Percentiles rank a stretch among this genome's conserved stretches.
Conservation (phyloP, 768 basidiomycete genomes). For the Boletus pseudopeckii region DNA sequence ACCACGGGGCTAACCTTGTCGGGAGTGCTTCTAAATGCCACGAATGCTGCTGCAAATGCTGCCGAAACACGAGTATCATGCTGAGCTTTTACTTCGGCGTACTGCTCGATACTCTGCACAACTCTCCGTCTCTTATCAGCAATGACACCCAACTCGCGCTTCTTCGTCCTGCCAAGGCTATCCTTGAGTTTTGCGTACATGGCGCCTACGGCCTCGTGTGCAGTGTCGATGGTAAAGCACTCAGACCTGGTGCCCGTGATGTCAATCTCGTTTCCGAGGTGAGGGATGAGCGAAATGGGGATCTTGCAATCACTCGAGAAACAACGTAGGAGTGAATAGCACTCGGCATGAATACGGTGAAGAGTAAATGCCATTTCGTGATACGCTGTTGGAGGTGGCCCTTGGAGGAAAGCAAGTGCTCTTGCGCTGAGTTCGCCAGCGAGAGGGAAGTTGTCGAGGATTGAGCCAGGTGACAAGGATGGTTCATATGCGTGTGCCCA, state of each 20-base stretch:
- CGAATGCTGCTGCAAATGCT: constrained; percentile 86
- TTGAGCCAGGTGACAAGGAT: constrained; percentile 33
- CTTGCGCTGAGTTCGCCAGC: constrained; percentile 67
- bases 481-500: constrained; percentile 69
- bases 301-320: constrained; percentile 89
- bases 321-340: constrained; percentile 71
- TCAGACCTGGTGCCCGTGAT: constrained; percentile 59
- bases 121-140: constrained; percentile 73
- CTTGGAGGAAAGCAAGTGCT: constrained; percentile 72
- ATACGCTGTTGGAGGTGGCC: constrained; percentile 71
- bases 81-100: constrained; percentile 76
- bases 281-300: constrained; percentile 72
- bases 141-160: constrained; percentile 68
- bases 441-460: constrained; percentile 55
- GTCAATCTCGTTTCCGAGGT: constrained; percentile 74
- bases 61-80: constrained; percentile 87
- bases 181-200: constrained; percentile 76
- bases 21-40: constrained; percentile 81
- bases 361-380: constrained; percentile 88
- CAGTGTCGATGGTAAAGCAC: constrained; percentile 78
- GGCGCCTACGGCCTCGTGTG: constrained; percentile 62
- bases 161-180: constrained; percentile 72
- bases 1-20: constrained; percentile 95
- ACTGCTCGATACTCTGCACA: constrained; percentile 69
- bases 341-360: constrained; percentile 76